Evolutionary conservation across 106 monocot genomes (phyloP), one percentile per base, ranked within the genome.

Genomic region (Acanthochlamys bracteata): DNA sequence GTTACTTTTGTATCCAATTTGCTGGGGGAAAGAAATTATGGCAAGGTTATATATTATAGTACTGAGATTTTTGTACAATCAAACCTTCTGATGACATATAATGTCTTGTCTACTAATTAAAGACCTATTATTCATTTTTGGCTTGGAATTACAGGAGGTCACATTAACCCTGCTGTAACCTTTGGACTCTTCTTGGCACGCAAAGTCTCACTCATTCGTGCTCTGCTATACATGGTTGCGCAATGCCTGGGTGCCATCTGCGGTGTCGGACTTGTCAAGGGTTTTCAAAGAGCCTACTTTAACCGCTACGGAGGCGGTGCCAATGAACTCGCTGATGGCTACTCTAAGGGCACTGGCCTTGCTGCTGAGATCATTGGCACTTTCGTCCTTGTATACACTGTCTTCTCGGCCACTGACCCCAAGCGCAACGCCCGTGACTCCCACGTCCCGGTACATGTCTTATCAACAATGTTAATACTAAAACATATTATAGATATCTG

Each of bases 361-460:
- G 83, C 67, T 20, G 83, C 83, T 10, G 83, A 84, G 79, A 76
- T 84, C 59, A 61, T 79, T 53, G 83, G 83, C 46, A 84, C 77
- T 60, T 77, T 77, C 53, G 71, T 77, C 20, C 77, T 77, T 7
- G 76, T 76, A 57, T 76, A 76, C 83, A 58, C 76, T 23, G 82
- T 82, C 66, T 82, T 82, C 66, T 68, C 82, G 20, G 82, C 82
- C 59, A 82, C 77, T 15, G 82, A 82, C 61, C 77, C 82, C 56
- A 82, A 82, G 70, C 69, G 82, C 61, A 82, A 45, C 61, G 82
- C 82, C 52, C 73, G 82, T 13, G 82, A 82, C 71, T 78, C 82
- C 63, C 77, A 82, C 63, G 74, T 82, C 51, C 82, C 82, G 23
- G 77, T 82, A 73, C 23, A 20, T 46, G 2, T 20, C 33, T 33